Evolutionary conservation across 2,329 filamentous ascomycete genomes (phyloP).

Genomic region (Fonsecaea erecta): DNA sequence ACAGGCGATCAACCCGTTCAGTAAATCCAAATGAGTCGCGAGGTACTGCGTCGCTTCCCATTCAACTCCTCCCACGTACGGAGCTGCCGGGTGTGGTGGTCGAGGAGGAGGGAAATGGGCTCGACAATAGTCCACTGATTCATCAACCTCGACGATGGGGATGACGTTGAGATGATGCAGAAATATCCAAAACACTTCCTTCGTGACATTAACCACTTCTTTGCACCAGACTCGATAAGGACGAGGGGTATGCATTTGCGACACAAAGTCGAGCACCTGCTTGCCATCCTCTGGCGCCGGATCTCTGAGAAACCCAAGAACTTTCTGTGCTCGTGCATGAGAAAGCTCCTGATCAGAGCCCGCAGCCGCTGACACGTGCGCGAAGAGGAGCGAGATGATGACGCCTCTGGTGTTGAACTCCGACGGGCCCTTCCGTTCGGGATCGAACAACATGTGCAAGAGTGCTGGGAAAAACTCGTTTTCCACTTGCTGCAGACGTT

Average conservation of each 20-base stretch:
- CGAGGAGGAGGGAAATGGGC: constrained; percentile 82
- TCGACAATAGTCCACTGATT: constrained; percentile 47
- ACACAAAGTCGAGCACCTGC: constrained; percentile 80
- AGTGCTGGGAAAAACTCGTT: constrained; percentile 82
- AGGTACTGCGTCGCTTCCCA: constrained; percentile 99
- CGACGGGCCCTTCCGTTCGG: constrained; percentile 96
- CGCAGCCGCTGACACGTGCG: constrained; percentile 68
- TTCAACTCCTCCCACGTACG: constrained; percentile 95
- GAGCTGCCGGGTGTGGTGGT: constrained; percentile 88
- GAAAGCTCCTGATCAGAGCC: constrained; percentile 66
- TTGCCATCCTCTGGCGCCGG: constrained; percentile 75
- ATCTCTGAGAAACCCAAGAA: constrained; percentile 80
- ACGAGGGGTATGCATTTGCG: constrained; percentile 83
- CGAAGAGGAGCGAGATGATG: constrained; percentile 85
- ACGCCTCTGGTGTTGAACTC: constrained; percentile 94
- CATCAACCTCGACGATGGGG: constrained; percentile 51
- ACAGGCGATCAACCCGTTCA: constrained; percentile 88
- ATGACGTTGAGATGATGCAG: constrained; percentile 91
- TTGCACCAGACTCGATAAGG: constrained; percentile 95
- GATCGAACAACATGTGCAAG: constrained; percentile 87
- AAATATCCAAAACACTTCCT: constrained; percentile 99
- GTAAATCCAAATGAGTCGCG: constrained; percentile 85
- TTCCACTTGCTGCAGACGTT: constrained; percentile 80
- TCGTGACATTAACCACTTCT: constrained; percentile 88
- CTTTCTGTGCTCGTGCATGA: constrained; percentile 70